Base-by-base conservation (phyloP, 2,329 filamentous ascomycete genomes). In the Chaetomium strumarium region DNA sequence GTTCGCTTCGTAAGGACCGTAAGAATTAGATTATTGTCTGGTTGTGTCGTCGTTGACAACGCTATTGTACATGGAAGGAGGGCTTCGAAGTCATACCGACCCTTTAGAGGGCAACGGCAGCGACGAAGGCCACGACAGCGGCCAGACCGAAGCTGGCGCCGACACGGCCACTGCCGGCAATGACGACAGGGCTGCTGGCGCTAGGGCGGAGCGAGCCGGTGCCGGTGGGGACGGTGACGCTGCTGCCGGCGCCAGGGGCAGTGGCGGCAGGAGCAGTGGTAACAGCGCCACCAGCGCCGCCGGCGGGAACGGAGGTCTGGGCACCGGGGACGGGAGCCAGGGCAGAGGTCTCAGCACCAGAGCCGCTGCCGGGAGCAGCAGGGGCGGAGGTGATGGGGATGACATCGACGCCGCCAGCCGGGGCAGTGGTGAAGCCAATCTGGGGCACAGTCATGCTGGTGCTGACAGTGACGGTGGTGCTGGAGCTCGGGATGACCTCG, bases 1-100 rank as follows among this genome's bases (percentile, higher is more conserved):
- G 29, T 37, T 37, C 34, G 20, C 66, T 70, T 76, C 73, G 71
- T 76, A 78, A 79, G 74, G 76, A 80, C 78, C 76, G 77, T 79
- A 73, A 77, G 75, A 78, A 79, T 72, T 67, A 67, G 69, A 77
- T 41, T 14, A 16, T 37, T 20, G 42, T 20, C 30, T 36, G 36
- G 31, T n/a, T 13, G 17, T 13, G 31, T n/a, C 9, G 17, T 13
- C n/a, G 48, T 29, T 37, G 14, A 2, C 16, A n/a, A 13, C 13
- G 12, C 7, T 8, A 37, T 3, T 13, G n/a, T 8, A n/a, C 12
- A 37, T 13, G 34, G 16, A 37, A 37, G 33, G 9, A 14, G 33
- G 5, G 3, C 12, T 34, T 34, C n/a, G 34, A 37, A 3, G 34
- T 13, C 13, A 16, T 46, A 29, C 43, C 43, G 50, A 37, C 38